These are phyloP conservation scores for Isoetes engelmannii DNA, from an alignment of 83 land plant genomes.

Conservation along the genomic window DNA sequence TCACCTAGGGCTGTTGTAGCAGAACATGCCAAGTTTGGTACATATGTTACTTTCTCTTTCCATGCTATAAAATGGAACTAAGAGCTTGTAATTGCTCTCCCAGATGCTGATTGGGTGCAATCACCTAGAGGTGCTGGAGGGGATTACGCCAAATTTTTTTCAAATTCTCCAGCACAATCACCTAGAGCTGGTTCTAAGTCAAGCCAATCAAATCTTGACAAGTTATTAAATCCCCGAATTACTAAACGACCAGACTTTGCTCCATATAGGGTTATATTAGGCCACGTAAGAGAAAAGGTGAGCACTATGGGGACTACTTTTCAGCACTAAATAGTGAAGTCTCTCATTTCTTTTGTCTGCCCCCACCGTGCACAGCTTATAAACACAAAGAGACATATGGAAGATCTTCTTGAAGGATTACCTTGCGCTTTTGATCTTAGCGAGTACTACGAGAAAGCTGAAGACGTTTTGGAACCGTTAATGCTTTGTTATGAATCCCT, in stretches of 20 bases:
- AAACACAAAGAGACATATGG: conserved; percentile 65
- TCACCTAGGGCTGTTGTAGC: no score
- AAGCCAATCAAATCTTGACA: conserved; percentile 67
- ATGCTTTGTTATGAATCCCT: conserved; percentile 81
- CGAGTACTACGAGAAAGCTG: conserved; percentile 70
- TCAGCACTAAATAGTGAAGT: no score
- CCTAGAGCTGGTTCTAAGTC: conserved; percentile 50
- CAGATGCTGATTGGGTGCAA: no score
- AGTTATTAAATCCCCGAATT: conserved; percentile 72
- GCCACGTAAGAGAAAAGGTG: conserved; percentile 84
- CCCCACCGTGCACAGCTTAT: conserved; percentile 40
- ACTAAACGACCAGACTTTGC: conserved; percentile 66
- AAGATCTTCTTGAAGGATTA: conserved; percentile 76
- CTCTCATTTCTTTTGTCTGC: no score
- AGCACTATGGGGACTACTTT: no score
- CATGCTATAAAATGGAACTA: no score
- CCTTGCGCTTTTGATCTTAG: conserved; percentile 60
- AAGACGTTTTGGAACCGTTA: conserved; percentile 75
- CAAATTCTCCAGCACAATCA: no score
- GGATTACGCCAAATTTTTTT: no score
- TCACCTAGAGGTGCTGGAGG: no score
- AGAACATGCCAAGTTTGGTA: no score
- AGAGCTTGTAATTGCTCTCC: no score
- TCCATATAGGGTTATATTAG: conserved; percentile 86
- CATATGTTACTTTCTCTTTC: no score